A percentile compares a stretch with the other conserved stretches of the same genome.
Evolutionary conservation across 2,329 filamentous ascomycete genomes (phyloP).

Genomic region (Exserohilum rostratum): DNA sequence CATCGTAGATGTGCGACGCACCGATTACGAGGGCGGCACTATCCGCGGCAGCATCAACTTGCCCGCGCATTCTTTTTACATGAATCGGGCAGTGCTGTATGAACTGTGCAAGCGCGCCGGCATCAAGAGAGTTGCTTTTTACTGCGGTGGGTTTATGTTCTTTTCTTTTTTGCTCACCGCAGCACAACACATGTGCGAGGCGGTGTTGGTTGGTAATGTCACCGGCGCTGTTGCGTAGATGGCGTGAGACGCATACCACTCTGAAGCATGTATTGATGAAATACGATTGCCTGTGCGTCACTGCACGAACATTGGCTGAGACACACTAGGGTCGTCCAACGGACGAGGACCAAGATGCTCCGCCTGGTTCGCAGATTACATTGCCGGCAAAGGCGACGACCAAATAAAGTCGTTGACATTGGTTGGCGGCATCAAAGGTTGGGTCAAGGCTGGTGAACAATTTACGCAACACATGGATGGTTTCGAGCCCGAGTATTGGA

Average conservation of each 20-base stretch:
- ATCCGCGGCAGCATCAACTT: slow-evolving; percentile 56
- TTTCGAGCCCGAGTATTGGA: slow-evolving; percentile 51
- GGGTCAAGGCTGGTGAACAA: slow-evolving; percentile 50
- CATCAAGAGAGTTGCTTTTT: slow-evolving; percentile 55
- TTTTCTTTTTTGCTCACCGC: neutral
- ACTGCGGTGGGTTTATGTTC: slow-evolving; percentile 48
- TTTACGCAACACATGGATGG: slow-evolving; percentile 51
- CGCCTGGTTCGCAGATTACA: slow-evolving; percentile 47
- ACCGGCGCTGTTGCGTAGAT: slow-evolving; percentile 18
- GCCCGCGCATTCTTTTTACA: slow-evolving; percentile 56
- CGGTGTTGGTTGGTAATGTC: neutral
- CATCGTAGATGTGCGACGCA: slow-evolving; percentile 54
- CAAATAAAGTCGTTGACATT: slow-evolving; percentile 52
- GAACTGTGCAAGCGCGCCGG: slow-evolving; percentile 53
- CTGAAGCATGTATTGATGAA: slow-evolving; percentile 2
- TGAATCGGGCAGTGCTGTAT: slow-evolving; percentile 53
- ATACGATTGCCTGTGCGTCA: neutral
- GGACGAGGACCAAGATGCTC: slow-evolving; percentile 46
- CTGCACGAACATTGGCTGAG: slow-evolving; percentile 17
- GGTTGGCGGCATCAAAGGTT: slow-evolving; percentile 53
- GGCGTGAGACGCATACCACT: slow-evolving; percentile 27
- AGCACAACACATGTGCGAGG: neutral
- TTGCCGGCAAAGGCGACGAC: slow-evolving; percentile 42
- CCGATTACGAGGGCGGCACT: slow-evolving; percentile 55
- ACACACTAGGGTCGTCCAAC: slow-evolving; percentile 37